Conservation (phyloP, 305 asterid species). For the Fraxinus dipetala region DNA sequence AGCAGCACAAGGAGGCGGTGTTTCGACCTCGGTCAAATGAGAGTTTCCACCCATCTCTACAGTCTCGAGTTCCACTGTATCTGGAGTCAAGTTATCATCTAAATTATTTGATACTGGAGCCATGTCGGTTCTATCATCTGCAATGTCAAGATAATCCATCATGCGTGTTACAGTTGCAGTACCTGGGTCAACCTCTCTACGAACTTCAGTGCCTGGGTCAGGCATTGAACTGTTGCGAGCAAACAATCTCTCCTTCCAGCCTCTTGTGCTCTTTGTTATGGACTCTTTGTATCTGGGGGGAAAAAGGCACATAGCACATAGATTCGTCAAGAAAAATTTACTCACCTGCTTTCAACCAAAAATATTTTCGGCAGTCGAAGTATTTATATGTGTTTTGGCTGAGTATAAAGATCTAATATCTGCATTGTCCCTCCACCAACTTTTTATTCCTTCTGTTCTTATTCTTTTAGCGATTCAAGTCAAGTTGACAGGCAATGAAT, state of each 20-base stretch:
- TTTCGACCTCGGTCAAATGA: constrained; percentile 34
- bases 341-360: not conserved
- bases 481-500: constrained; percentile 6
- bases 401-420: not conserved
- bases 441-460: not conserved
- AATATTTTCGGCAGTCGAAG: not conserved
- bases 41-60: constrained; percentile 30
- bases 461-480: not conserved
- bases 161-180: constrained; percentile 44
- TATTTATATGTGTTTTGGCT: not conserved
- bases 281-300: constrained; percentile 73
- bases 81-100: constrained; percentile 31
- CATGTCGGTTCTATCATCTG: constrained; percentile 37
- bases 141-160: constrained; percentile 63
- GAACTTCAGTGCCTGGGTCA: constrained; percentile 40
- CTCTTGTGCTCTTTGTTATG: constrained; percentile 78
- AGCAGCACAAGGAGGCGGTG: constrained; percentile 49
- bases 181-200: constrained; percentile 42
- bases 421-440: not conserved
- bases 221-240: constrained; percentile 51
- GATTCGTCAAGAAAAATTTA: not conserved
- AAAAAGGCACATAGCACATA: not conserved
- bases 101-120: constrained; percentile 29
- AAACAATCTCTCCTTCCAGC: constrained; percentile 90
- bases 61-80: constrained; percentile 27